Evolutionary conservation across 2,329 filamentous ascomycete species (phyloP), one percentile per base, ranked within the genome.

Genomic region (Lasiodiplodia theobromae): DNA sequence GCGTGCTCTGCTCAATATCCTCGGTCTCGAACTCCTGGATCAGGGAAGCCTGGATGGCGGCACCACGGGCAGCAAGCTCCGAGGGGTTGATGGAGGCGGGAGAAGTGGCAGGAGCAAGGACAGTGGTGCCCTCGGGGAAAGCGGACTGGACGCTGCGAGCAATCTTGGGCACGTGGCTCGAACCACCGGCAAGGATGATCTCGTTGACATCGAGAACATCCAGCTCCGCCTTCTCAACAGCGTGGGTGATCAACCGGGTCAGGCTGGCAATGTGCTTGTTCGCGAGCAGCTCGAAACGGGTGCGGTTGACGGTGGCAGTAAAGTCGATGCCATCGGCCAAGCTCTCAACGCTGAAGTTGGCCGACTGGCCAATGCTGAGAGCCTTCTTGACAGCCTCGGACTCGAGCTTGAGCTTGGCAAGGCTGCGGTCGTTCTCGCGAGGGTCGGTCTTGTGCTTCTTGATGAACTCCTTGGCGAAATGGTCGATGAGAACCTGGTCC

Each of bases 381-480:
- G 94, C 90, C 85, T 96, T 96, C 88, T 97, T 97, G 74, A 94
- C 91, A 60, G 90, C 87, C 83, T 99, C 96, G 72, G 93, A 88
- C 85, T 98, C 96, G 58, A 94, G 86, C 82, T 93, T 95, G 73
- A 99, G 86, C 87, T 98, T 99, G 70, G 96, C 94, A 74, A 97
- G 84, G 75, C 92, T 91, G 75, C 90, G 90, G 67, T 90, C 86
- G 78, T 96, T 93, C 77, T 90, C 87, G 74, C 94, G 88, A 25
- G 96, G 96, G 81, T 98, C 96, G 69, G 73, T 75, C 84, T 90
- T 91, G 87, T 98, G 89, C 87, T 97, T 97, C 88, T 99, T 98
- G 77, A 96, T 88, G 84, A 99, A 99, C 82, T 99, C 96, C 87
- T 99, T 99, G 74, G 95, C 92, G 75, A 98, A 97, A 86, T 97